A percentile compares a stretch with the other conserved stretches of the same genome.
These are phyloP conservation scores for Leccinum variicolor DNA, from an alignment of 768 basidiomycete genomes.

Conservation along the genomic window DNA sequence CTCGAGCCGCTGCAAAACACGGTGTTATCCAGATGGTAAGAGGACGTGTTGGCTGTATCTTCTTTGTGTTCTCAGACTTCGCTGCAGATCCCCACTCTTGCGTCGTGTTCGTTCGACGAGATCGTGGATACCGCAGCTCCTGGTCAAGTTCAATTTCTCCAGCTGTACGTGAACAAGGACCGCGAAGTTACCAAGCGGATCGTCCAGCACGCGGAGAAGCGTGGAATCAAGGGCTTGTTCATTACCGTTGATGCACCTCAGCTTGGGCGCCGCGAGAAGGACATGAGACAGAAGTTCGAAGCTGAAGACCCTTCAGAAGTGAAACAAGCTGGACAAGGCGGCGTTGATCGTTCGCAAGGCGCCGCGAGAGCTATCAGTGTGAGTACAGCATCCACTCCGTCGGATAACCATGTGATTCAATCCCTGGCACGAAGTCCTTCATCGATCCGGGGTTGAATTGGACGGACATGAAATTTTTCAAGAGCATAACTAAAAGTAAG, in stretches of 20 bases:
- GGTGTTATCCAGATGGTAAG: slow-evolving; percentile 71
- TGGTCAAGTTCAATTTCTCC: slow-evolving; percentile 81
- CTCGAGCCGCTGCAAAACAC: slow-evolving; percentile 81
- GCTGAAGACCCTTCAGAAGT: slow-evolving; percentile 52
- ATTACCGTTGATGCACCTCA: slow-evolving; percentile 99
- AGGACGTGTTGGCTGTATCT: neutral
- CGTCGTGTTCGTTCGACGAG: slow-evolving; percentile 95
- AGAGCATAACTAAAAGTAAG: slow-evolving; percentile 66
- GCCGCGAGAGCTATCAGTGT: slow-evolving; percentile 93
- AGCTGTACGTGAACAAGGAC: slow-evolving; percentile 91
- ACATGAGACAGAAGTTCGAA: slow-evolving; percentile 96
- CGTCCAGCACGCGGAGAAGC: slow-evolving; percentile 85
- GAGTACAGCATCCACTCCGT: slow-evolving; percentile 20
- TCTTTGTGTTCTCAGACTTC: neutral
- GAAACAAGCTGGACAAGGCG: slow-evolving; percentile 43
- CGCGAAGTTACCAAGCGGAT: slow-evolving; percentile 79
- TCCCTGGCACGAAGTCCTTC: slow-evolving; percentile 57
- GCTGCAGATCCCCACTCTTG: slow-evolving; percentile 85
- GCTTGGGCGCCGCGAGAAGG: slow-evolving; percentile 90
- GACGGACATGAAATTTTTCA: slow-evolving; percentile 66
- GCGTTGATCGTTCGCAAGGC: slow-evolving; percentile 81
- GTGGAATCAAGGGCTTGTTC: slow-evolving; percentile 91
- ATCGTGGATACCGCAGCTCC: slow-evolving; percentile 82
- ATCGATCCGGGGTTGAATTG: slow-evolving; percentile 91
- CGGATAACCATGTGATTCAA: neutral